These are phyloP conservation scores for Lasiosphaeria hispida DNA, from an alignment of 495 filamentous ascomycete genomes.

Conservation along the genomic window DNA sequence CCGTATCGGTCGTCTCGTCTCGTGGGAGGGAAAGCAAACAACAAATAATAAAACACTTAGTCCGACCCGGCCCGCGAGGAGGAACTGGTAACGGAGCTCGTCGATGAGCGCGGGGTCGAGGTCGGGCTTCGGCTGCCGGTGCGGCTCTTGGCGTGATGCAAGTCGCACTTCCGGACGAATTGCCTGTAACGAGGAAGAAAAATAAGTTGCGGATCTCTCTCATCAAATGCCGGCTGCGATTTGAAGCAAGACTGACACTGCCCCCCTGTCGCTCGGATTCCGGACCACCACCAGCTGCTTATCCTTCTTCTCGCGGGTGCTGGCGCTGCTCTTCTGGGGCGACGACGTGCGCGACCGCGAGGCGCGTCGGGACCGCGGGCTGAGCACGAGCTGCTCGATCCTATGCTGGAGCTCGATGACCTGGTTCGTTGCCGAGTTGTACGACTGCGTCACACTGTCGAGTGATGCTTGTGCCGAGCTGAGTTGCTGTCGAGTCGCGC, in stretches of 20 bases:
- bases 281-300: conserved; percentile 36
- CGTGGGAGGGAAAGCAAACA: neutral
- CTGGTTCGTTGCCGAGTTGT: conserved; percentile 22
- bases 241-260: conserved; percentile 36
- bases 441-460: conserved; percentile 21
- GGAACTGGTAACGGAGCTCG: neutral
- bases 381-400: conserved; percentile 19
- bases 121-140: conserved; percentile 8
- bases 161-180: conserved; percentile 11
- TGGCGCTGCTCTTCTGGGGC: conserved; percentile 32
- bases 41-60: neutral
- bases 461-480: conserved; percentile 18
- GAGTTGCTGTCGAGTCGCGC: conserved; percentile 27
- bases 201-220: conserved; percentile 6
- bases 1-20: neutral
- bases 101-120: conserved; percentile 11
- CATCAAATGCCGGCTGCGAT: conserved; percentile 29
- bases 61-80: neutral
- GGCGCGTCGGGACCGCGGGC: conserved; percentile 15
- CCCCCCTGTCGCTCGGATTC: conserved; percentile 33
- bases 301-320: conserved; percentile 27
- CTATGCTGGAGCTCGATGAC: conserved; percentile 25
- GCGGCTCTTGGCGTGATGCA: neutral
- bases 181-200: conserved; percentile 11
- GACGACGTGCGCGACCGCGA: conserved; percentile 30